A percentile compares a stretch with the other conserved stretches of the same genome.
These are phyloP conservation scores for Nelumbo lutea DNA, from an alignment of 164 flowering plant genomes.

Conservation along the genomic window DNA sequence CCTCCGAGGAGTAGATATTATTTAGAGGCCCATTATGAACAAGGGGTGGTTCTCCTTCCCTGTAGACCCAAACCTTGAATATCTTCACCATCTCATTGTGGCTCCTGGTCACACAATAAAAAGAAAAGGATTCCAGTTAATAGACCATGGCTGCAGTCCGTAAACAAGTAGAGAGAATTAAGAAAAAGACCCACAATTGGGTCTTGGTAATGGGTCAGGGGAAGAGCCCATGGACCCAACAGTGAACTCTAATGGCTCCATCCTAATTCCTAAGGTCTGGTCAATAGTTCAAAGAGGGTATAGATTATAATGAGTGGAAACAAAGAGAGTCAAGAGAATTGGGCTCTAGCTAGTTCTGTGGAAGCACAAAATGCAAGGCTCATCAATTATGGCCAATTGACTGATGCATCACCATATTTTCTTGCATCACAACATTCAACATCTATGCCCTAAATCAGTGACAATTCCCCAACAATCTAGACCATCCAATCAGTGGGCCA, in stretches of 20 bases:
- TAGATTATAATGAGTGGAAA: background rate
- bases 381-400: no score
- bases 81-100: slow-evolving; percentile 49
- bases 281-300: background rate
- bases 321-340: background rate
- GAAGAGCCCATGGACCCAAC: background rate
- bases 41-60: slow-evolving; percentile 46
- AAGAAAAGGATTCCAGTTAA: background rate
- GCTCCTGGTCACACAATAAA: slow-evolving; percentile 25
- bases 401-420: no score
- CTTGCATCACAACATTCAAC: no score
- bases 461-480: no score
- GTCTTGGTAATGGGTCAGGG: background rate
- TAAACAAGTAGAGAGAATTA: background rate
- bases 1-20: slow-evolving; percentile 42
- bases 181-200: background rate
- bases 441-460: no score
- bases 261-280: no score
- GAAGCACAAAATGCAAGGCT: no score
- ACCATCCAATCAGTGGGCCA: background rate
- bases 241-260: background rate
- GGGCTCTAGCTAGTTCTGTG: background rate
- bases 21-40: slow-evolving; percentile 45
- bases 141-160: background rate
- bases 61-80: slow-evolving; percentile 46